A percentile compares a stretch with the other conserved stretches of the same genome.
phyloP scores from a whole-genome alignment of 768 basidiomycete genomes.

The Dioszegia crocea region DNA sequence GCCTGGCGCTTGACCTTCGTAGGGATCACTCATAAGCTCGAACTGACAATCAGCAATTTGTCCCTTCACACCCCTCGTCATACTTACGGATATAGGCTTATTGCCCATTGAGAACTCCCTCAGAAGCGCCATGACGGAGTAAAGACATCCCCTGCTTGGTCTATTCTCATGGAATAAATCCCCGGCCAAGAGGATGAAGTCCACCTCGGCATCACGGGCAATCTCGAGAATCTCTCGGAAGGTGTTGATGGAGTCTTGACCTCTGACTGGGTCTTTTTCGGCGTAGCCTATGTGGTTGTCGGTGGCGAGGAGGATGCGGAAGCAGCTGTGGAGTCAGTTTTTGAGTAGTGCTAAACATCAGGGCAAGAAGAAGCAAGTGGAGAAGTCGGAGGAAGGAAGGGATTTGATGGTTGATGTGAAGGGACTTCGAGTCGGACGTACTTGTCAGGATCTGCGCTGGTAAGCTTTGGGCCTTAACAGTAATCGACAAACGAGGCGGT shows the following conservation, averaged over 20 bases:
- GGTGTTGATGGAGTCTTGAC: conserved; percentile 90
- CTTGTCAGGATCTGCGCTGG: conserved; percentile 35
- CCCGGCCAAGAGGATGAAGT: conserved; percentile 89
- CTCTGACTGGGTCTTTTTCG: conserved; percentile 89
- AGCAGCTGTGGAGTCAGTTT: conserved; percentile 39
- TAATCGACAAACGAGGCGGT: not conserved
- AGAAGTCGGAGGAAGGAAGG: too few relatives aligned
- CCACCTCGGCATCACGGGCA: conserved; percentile 75
- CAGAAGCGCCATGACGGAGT: conserved; percentile 80
- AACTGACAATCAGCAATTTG: conserved; percentile 52
- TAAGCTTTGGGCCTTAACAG: not conserved
- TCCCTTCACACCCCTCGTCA: not conserved
- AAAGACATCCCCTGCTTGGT: conserved; percentile 82
- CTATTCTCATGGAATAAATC: conserved; percentile 98
- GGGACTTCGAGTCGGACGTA: too few relatives aligned
- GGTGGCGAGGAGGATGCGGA: conserved; percentile 76
- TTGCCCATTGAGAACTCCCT: conserved; percentile 87
- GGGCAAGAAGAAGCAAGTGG: too few relatives aligned
- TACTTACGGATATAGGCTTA: conserved; percentile 63
- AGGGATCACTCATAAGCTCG: conserved; percentile 86
- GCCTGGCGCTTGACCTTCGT: conserved; percentile 78
- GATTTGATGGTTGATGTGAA: too few relatives aligned
- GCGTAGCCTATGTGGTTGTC: conserved; percentile 95
- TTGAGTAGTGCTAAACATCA: too few relatives aligned
- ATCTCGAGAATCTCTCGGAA: conserved; percentile 90